Evolutionary conservation across 768 basidiomycete species (phyloP).

Genomic region (Tylopilus intermedius): DNA sequence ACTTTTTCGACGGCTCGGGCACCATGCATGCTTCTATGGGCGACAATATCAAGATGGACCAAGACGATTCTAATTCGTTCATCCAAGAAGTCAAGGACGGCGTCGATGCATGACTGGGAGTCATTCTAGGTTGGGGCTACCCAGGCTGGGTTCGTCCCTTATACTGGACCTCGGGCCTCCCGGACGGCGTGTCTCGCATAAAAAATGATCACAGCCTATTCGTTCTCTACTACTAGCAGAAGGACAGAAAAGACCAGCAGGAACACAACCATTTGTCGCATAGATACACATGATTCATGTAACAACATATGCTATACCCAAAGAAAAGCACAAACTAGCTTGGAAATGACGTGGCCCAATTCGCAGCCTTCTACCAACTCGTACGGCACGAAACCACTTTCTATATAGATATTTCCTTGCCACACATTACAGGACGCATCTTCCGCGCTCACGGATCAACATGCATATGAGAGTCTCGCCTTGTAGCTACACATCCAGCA

Average conservation of each 20-base stretch:
- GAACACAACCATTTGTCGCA: not conserved
- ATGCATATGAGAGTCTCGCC: no score
- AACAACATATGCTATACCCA: not conserved
- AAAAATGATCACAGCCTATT: not conserved
- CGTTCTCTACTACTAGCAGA: not conserved
- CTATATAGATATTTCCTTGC: no score
- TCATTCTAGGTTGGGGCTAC: not conserved
- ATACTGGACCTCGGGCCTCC: not conserved
- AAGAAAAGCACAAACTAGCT: no score
- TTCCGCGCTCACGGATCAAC: no score
- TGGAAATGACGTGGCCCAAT: no score
- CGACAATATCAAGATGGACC: conserved; percentile 1
- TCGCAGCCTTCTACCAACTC: no score
- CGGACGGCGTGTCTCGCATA: not conserved
- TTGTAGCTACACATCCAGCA: no score
- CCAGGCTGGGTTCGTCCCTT: not conserved
- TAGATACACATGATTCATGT: not conserved
- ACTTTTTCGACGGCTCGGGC: conserved; percentile 4
- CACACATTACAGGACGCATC: no score
- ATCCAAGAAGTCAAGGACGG: conserved; percentile 11
- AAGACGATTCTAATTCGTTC: conserved; percentile 7
- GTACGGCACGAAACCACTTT: no score
- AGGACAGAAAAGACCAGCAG: not conserved
- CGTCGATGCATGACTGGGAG: not conserved
- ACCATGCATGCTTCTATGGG: conserved; percentile 6